Base-by-base conservation (phyloP, 2,329 filamentous ascomycete genomes). In the Microcyclosporella mali region DNA sequence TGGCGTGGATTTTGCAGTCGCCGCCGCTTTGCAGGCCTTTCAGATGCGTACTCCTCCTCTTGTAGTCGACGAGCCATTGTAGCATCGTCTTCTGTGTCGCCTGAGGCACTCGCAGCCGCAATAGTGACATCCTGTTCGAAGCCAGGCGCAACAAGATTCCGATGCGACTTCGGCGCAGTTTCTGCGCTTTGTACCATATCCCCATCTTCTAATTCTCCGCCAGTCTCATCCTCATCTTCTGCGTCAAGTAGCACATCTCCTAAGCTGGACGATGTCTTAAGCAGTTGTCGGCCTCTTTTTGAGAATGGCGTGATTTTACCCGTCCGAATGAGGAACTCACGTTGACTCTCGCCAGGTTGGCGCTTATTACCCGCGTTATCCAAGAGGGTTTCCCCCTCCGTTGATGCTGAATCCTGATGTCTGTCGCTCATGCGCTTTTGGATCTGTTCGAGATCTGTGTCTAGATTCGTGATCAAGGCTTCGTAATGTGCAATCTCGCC, bases 291-390 rank as follows among this genome's bases (percentile, higher is more conserved):
- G 18, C 80, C 80, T 55, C 94, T 77, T 50, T 83, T 85, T 6
- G 88, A 85, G 59, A 98, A 98, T 0, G 92, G 92, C 0, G 92
- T 98, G 54, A 98, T 97, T 67, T 97, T 97, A 48, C 92, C 92
- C 0, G 90, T 98, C 19, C 92, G 81, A 37, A 98, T 92, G 35
- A 98, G 76, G 61, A 85, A 98, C 35, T 95, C 89, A 38, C 89
- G 79, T 47, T 87, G 81, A 17, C 78, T 88, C 68, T 97, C 92
- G 47, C 85, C 85, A 1, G 85, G 81, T 43, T 90, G 67, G 41
- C 78, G 79, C 45, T 75, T 73, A 40, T 75, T 79, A 19, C 74
- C 75, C 3, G 66, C 56, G 18, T 71, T 67, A 40, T 70, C 66
- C 21, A 25, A 9, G 11, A 70, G 65, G 15, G 66, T 61, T 21